Conservation (phyloP, 2,329 filamentous ascomycete species). For the Monilinia laxa region DNA sequence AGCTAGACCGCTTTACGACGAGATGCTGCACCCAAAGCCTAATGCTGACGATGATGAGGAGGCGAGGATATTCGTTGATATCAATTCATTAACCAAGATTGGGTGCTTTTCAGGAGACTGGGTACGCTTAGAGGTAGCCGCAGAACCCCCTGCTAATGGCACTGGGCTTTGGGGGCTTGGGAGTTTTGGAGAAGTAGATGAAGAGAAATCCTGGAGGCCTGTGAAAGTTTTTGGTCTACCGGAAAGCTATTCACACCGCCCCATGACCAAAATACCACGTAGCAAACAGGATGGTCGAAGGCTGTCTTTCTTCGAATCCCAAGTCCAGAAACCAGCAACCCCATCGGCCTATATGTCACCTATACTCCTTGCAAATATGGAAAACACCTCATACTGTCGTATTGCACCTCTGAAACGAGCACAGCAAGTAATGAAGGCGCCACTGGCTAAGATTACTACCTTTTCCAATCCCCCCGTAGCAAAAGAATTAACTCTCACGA, state of each 20-base stretch:
- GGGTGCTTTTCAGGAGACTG: slow-evolving; percentile 98
- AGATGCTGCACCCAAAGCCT: slow-evolving; percentile 82
- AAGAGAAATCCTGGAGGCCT: slow-evolving; percentile 69
- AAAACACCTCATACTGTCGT: slow-evolving; percentile 73
- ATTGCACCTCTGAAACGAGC: slow-evolving; percentile 66
- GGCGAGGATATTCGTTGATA: slow-evolving; percentile 85
- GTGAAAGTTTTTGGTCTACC: slow-evolving; percentile 88
- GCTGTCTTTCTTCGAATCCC: slow-evolving; percentile 66
- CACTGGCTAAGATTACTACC: slow-evolving; percentile 56
- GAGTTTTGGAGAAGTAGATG: slow-evolving; percentile 62
- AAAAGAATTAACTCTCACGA: slow-evolving; percentile 80
- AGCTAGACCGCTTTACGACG: slow-evolving; percentile 67
- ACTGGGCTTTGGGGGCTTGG: slow-evolving; percentile 67
- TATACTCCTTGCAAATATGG: slow-evolving; percentile 81
- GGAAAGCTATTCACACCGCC: slow-evolving; percentile 65
- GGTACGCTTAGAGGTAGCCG: slow-evolving; percentile 78
- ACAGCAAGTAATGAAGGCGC: slow-evolving; percentile 50
- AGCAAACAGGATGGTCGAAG: slow-evolving; percentile 53
- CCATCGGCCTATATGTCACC: slow-evolving; percentile 77
- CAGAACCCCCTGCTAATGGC: slow-evolving; percentile 69
- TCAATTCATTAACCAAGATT: slow-evolving; percentile 79
- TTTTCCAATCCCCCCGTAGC: slow-evolving; percentile 58
- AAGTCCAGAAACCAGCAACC: slow-evolving; percentile 59
- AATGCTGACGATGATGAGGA: slow-evolving; percentile 77
- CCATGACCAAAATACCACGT: slow-evolving; percentile 60